Percentiles rank a stretch among this genome's conserved stretches.
These are phyloP conservation scores for Phytophthora pistaciae DNA, from an alignment of 352 stramenopile genomes.

Conservation along the genomic window DNA sequence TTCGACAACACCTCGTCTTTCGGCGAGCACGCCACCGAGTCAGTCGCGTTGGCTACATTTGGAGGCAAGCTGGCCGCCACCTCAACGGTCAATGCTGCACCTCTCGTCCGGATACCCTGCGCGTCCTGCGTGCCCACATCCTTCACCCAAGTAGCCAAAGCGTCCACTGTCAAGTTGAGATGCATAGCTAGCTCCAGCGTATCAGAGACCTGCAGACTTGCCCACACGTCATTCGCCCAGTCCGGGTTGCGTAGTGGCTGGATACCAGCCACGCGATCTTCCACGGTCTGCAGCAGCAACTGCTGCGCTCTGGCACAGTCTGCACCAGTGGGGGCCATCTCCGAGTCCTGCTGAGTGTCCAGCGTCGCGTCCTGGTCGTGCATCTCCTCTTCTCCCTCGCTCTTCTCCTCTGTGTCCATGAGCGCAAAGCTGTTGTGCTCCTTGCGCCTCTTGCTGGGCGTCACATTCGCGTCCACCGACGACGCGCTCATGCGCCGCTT, in stretches of 20 bases:
- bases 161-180: slow-evolving; percentile 49
- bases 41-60: slow-evolving; percentile 15
- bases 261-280: slow-evolving; percentile 31
- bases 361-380: slow-evolving; percentile 7
- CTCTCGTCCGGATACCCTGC: slow-evolving; percentile 26
- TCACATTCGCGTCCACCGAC: slow-evolving; percentile 14
- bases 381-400: slow-evolving; percentile 19
- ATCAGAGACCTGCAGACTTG: slow-evolving; percentile 36
- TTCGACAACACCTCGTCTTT: slow-evolving; percentile 25
- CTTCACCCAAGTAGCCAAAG: slow-evolving; percentile 48
- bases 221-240: slow-evolving; percentile 43
- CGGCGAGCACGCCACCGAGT: slow-evolving; percentile 26
- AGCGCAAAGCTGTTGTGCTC: slow-evolving; percentile 17
- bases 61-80: slow-evolving; percentile 37
- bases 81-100: slow-evolving; percentile 19
- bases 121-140: slow-evolving; percentile 20
- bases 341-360: slow-evolving; percentile 16
- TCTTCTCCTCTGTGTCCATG: slow-evolving; percentile 16
- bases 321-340: background rate
- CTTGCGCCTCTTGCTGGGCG: slow-evolving; percentile 42
- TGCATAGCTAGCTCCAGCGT: slow-evolving; percentile 45
- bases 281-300: slow-evolving; percentile 39
- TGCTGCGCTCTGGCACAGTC: slow-evolving; percentile 20
- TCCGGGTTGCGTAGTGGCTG: slow-evolving; percentile 29
- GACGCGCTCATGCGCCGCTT: slow-evolving; percentile 43